A percentile compares a stretch with the other conserved stretches of the same genome.
Evolutionary conservation across 805 yeast genomes (phyloP).

Genomic region (Ogataea trehalophila): DNA sequence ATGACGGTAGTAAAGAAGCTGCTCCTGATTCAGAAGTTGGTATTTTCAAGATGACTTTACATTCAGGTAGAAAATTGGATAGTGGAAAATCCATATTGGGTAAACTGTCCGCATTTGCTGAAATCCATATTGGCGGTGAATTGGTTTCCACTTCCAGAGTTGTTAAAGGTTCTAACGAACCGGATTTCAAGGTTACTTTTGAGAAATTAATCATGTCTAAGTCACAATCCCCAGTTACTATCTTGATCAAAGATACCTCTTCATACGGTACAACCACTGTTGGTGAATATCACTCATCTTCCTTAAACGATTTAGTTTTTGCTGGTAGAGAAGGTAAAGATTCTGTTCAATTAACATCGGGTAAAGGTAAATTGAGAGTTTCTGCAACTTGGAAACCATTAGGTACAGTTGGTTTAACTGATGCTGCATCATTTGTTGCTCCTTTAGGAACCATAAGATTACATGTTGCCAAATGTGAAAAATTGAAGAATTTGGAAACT

Average conservation of each 20-base stretch:
- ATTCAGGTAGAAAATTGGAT: conserved; percentile 57
- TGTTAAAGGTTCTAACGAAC: conserved; percentile 64
- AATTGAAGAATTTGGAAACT: conserved; percentile 53
- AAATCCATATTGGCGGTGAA: conserved; percentile 53
- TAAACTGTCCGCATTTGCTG: conserved; percentile 62
- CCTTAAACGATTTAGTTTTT: conserved; percentile 51
- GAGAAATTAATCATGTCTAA: conserved; percentile 63
- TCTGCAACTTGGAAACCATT: conserved; percentile 70
- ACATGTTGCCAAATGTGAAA: conserved; percentile 48
- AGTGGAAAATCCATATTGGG: conserved; percentile 45
- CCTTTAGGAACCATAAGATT: conserved; percentile 67
- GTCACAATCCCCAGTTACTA: conserved; percentile 46
- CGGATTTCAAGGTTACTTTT: conserved; percentile 60
- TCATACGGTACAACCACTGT: conserved; percentile 45
- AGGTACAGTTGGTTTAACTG: conserved; percentile 45
- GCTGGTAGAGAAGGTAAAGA: conserved; percentile 46
- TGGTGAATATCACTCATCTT: conserved; percentile 46
- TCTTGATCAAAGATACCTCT: conserved; percentile 59
- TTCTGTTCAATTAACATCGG: conserved; percentile 40
- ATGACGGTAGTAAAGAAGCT: conserved; percentile 45
- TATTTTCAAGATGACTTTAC: conserved; percentile 58
- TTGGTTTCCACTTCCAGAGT: conserved; percentile 54
- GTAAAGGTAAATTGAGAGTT: conserved; percentile 52
- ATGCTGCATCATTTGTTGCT: conserved; percentile 38
- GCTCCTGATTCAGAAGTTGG: conserved; percentile 66